These are phyloP conservation scores for Globisporangium camurandrum DNA, from an alignment of 352 stramenopile species.

Conservation along the genomic window DNA sequence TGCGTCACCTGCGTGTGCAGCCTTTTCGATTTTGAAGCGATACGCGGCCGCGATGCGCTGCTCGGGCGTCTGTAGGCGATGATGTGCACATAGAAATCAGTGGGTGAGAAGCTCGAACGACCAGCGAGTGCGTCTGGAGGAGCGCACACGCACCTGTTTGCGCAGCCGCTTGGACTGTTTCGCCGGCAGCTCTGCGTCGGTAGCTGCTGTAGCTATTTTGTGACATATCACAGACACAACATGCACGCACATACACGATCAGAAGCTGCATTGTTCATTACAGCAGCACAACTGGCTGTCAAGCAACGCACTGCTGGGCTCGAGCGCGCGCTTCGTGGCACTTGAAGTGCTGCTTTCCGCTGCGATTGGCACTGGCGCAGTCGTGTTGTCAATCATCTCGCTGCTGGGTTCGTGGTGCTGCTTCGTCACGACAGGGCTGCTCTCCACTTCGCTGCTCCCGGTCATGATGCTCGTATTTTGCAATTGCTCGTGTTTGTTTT, in stretches of 20 bases:
- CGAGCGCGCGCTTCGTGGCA: no score
- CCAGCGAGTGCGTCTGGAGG: background rate
- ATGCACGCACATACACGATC: no score
- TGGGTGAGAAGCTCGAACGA: background rate
- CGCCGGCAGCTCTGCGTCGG: conserved; percentile 17
- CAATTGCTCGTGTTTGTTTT: background rate
- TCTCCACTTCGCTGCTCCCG: background rate
- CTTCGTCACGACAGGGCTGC: background rate
- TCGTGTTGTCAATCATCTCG: background rate
- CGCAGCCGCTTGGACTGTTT: conserved; percentile 36
- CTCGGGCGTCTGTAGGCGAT: conserved; percentile 24
- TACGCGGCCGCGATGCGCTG: conserved; percentile 31
- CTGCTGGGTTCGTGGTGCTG: background rate
- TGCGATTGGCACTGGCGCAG: background rate
- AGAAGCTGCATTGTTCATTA: no score
- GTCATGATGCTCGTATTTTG: background rate
- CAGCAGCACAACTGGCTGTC: conserved; percentile 2
- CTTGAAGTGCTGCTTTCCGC: background rate
- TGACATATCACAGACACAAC: background rate
- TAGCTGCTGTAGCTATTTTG: background rate
- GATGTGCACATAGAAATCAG: background rate
- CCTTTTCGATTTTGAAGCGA: conserved; percentile 33
- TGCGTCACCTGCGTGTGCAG: conserved; percentile 31
- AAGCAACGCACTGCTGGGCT: background rate
- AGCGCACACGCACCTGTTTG: conserved; percentile 25